Conservation (phyloP, 257 asterid species). For the Datura wrightii region DNA sequence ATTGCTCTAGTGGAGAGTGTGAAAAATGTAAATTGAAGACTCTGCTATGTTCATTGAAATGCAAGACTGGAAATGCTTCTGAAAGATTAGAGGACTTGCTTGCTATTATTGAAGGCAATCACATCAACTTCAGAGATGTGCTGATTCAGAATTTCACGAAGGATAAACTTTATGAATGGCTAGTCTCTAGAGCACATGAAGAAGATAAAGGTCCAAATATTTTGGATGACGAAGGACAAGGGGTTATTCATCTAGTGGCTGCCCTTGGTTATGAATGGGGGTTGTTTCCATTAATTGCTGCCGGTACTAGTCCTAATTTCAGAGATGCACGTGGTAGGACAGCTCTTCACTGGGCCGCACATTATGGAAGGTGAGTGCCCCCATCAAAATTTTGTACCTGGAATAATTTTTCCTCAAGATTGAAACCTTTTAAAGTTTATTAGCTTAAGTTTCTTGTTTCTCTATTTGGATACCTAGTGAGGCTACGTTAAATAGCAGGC, state of each 20-base stretch:
- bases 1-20: conserved; percentile 37
- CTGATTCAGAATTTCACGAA: conserved; percentile 35
- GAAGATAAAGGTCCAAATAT: conserved; percentile 41
- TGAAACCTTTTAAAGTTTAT: background rate
- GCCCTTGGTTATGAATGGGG: conserved; percentile 46
- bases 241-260: conserved; percentile 43
- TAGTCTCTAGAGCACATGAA: conserved; percentile 41
- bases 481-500: background rate
- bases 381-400: conserved; percentile 2
- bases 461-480: background rate
- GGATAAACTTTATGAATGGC: conserved; percentile 41
- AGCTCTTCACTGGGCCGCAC: conserved; percentile 48
- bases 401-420: background rate
- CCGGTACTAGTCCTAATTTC: conserved; percentile 41
- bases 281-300: conserved; percentile 36
- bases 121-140: conserved; percentile 27
- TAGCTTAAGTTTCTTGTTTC: conserved; percentile 8
- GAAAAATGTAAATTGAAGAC: conserved; percentile 38
- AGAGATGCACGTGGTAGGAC: conserved; percentile 48
- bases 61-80: conserved; percentile 21
- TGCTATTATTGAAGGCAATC: conserved; percentile 24
- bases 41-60: conserved; percentile 31
- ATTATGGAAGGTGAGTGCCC: conserved; percentile 38
- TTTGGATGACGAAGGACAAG: conserved; percentile 44
- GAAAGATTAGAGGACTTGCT: conserved; percentile 25